phyloP scores from a whole-genome alignment of 345 rosid genomes.

The Sisymbrium altissimum region DNA sequence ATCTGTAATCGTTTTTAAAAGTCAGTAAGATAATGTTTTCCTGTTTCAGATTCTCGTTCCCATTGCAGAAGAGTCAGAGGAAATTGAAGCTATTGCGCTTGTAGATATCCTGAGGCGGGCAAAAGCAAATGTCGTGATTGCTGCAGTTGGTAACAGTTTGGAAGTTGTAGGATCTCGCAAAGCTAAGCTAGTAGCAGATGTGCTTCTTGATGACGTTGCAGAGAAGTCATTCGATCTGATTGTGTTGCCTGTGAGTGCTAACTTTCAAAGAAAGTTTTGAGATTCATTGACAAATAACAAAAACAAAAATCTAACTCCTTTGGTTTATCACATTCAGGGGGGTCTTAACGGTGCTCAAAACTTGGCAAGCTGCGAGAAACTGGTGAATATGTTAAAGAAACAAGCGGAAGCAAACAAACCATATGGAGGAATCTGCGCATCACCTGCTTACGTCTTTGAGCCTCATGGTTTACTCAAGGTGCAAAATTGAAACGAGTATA shows the following conservation, averaged over 20 bases:
- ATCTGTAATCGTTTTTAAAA: not conserved
- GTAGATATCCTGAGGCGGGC: slow-evolving; percentile 82
- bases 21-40: not conserved
- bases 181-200: slow-evolving; percentile 73
- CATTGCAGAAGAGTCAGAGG: slow-evolving; percentile 79
- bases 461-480: slow-evolving; percentile 90
- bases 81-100: slow-evolving; percentile 81
- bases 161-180: slow-evolving; percentile 75
- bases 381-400: slow-evolving; percentile 72
- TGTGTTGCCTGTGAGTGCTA: slow-evolving; percentile 74
- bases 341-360: slow-evolving; percentile 84
- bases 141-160: slow-evolving; percentile 68
- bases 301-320: not conserved
- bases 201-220: slow-evolving; percentile 82
- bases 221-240: slow-evolving; percentile 77
- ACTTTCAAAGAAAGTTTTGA: not conserved
- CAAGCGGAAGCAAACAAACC: slow-evolving; percentile 71
- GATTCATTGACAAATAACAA: not conserved
- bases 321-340: slow-evolving; percentile 48
- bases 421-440: slow-evolving; percentile 90
- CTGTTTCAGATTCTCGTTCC: slow-evolving; percentile 82
- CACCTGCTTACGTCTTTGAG: slow-evolving; percentile 84
- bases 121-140: slow-evolving; percentile 81
- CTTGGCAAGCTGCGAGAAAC: slow-evolving; percentile 67
- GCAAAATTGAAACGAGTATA: not conserved